Conservation (phyloP, 2,329 filamentous ascomycete genomes). For the Scedosporium apiospermum region DNA sequence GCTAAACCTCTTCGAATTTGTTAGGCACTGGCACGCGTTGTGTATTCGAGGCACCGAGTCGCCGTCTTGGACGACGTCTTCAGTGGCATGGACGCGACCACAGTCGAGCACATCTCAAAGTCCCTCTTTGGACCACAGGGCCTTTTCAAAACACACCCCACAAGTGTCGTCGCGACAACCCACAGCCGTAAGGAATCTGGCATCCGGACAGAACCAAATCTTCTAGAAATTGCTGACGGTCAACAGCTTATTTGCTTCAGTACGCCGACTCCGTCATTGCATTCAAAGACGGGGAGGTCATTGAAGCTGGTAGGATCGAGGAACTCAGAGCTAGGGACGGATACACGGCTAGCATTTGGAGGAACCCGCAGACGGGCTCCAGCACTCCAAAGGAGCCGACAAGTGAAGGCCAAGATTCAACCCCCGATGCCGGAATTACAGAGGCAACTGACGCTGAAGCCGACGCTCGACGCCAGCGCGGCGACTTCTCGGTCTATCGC, state of each 20-base stretch:
- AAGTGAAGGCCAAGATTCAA: neutral
- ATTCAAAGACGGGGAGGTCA: neutral
- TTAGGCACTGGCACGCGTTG: conserved; percentile 29
- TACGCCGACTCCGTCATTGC: neutral
- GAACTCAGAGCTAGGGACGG: neutral
- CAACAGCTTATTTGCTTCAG: neutral
- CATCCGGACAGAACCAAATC: too few relatives aligned
- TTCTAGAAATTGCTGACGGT: too few relatives aligned
- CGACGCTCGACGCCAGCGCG: neutral
- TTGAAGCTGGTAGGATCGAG: neutral
- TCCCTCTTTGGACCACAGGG: conserved; percentile 26
- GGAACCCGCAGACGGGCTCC: neutral
- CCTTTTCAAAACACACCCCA: conserved; percentile 23
- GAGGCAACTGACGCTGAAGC: neutral
- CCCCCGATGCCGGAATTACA: neutral
- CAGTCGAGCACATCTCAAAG: conserved; percentile 31
- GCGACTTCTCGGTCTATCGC: neutral
- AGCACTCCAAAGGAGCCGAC: neutral
- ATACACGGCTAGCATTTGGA: neutral
- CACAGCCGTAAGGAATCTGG: conserved; percentile 18
- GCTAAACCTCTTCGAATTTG: neutral
- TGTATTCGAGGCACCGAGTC: conserved; percentile 28
- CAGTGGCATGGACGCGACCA: conserved; percentile 33
- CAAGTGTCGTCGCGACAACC: conserved; percentile 21
- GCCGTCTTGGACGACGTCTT: conserved; percentile 36